Base-by-base conservation (phyloP, 2,329 filamentous ascomycete species). In the Dothistroma septosporum region DNA sequence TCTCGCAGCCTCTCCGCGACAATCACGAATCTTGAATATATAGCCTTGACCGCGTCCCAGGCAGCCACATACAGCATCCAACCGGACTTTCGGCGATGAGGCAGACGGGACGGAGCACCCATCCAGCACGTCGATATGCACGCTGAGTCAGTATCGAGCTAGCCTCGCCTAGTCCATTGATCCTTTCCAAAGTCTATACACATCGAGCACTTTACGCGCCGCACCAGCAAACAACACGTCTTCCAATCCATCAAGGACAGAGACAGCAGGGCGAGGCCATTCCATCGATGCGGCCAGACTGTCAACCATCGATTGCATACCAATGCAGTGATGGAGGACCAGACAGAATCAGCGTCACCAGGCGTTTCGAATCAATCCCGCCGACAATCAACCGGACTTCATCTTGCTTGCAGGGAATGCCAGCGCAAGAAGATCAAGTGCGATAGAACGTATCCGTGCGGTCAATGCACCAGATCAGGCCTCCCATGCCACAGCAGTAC, bases 401-500 rank as follows among this genome's bases (percentile, higher is more conserved):
- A 60, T 24, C 52, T 66, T 22, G 64, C 64, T 11, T 66, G 64
- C 46, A 57, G 64, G 46, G 64, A 64, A 46, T 66, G 64, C 53
- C 64, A 66, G 28, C 28, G 64, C n/a, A 67, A 65, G 54, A 67
- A 67, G 57, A 59, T 64, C 37, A 65, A 64, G 44, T 67, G 65
- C 53, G 61, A 66, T 41, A 52, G 65, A 21, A 62, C 59, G n/a
- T 64, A 63, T 48, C 65, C 65, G 22, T 67, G 65, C 49, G 59
- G 49, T 1, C 65, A 64, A 53, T 67, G 65, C 49, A 59, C 57
- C 16, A 59, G 64, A 28, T 55, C 60, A 5, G 61, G 60, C 11
- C 31, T 66, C 6, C 46, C 59, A 16, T 67, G 65, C 32, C 58
- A 64, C 5, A 35, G 55, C 19, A 62, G 58, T 37, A 66, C 65